phyloP scores from a whole-genome alignment of 2,329 filamentous ascomycete genomes.

The Xylaria sp. region DNA sequence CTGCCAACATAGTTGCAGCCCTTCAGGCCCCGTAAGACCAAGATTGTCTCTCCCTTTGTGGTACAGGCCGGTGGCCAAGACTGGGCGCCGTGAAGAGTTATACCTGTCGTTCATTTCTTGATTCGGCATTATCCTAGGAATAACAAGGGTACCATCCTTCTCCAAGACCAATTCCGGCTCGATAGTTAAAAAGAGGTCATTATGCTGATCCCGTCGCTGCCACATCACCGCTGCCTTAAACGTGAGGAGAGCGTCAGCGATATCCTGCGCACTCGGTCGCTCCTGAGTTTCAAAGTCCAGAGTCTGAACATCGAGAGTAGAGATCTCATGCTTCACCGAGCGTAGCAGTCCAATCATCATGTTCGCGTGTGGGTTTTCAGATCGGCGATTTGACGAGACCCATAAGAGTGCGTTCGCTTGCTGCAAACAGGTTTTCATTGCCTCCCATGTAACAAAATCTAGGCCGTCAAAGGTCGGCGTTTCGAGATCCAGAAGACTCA shows the following conservation, averaged over 20 bases:
- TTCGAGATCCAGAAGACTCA: constrained; percentile 7
- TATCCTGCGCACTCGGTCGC: background rate
- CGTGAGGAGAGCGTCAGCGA: constrained; percentile 16
- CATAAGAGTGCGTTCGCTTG: background rate
- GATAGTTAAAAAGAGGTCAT: background rate
- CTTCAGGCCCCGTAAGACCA: background rate
- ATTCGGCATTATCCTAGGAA: background rate
- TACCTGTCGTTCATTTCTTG: constrained; percentile 15
- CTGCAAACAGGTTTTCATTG: background rate
- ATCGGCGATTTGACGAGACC: constrained; percentile 1
- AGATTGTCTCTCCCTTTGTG: background rate
- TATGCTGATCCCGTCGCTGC: background rate
- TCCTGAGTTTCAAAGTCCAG: constrained; percentile 2
- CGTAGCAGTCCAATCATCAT: constrained; percentile 12
- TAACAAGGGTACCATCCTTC: background rate
- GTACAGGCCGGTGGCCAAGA: background rate
- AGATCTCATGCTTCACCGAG: background rate
- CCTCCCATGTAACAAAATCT: background rate
- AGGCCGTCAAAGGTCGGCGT: background rate
- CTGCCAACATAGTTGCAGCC: background rate
- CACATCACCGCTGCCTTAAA: constrained; percentile 2
- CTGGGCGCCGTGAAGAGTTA: constrained; percentile 9
- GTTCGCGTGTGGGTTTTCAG: constrained; percentile 1
- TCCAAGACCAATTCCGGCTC: background rate
- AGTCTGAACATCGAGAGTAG: background rate